Evolutionary conservation across 345 rosid genomes (phyloP).

Genomic region (Brassica nigra): DNA sequence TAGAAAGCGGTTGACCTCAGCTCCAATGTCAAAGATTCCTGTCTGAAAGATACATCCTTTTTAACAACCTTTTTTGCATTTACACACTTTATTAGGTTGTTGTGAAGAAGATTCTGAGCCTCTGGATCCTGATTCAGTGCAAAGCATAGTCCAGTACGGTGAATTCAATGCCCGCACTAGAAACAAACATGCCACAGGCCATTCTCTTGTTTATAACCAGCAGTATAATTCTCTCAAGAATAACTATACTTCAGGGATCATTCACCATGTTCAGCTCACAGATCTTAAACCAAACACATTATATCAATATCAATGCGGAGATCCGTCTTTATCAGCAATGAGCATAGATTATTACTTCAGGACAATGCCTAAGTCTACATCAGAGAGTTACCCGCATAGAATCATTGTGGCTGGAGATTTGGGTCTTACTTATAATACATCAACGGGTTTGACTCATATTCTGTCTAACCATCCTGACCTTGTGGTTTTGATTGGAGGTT

Average conservation of each 20-base stretch:
- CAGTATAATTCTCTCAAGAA: conserved; percentile 56
- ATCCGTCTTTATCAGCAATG: conserved; percentile 63
- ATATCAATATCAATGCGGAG: conserved; percentile 74
- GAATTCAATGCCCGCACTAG: conserved; percentile 32
- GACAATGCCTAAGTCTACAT: conserved; percentile 69
- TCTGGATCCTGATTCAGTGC: conserved; percentile 52
- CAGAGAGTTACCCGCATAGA: conserved; percentile 62
- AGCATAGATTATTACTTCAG: conserved; percentile 56
- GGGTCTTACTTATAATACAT: conserved; percentile 84
- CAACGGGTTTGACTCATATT: conserved; percentile 60
- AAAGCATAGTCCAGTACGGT: conserved; percentile 67
- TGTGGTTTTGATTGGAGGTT: conserved; percentile 73
- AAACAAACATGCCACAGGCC: conserved; percentile 47
- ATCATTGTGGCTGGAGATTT: conserved; percentile 77
- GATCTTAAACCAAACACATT: conserved; percentile 60
- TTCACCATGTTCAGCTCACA: conserved; percentile 78
- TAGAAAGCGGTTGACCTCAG: not conserved
- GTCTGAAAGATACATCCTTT: conserved; percentile 10
- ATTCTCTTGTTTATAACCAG: conserved; percentile 66
- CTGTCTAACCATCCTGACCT: conserved; percentile 80
- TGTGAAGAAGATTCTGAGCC: conserved; percentile 46
- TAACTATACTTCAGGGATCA: conserved; percentile 83
- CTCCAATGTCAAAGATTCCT: not conserved
- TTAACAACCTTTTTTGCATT: not conserved
- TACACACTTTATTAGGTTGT: not conserved